Evolutionary conservation across 202 grass and related monocot species (phyloP).

Genomic region (Setaria viridis): DNA sequence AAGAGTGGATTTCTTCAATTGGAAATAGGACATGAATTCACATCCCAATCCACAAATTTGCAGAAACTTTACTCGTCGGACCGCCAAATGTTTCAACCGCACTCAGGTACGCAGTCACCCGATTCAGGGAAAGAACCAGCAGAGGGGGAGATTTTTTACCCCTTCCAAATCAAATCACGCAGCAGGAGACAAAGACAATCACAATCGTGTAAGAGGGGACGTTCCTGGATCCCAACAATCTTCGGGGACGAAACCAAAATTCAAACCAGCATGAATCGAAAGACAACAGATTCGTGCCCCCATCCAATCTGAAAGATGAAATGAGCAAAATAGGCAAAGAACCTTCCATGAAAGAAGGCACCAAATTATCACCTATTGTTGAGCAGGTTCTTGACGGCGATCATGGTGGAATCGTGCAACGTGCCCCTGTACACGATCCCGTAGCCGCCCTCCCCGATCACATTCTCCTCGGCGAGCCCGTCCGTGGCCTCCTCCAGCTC

Average conservation of each 20-base stretch:
- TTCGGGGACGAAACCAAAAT: not conserved
- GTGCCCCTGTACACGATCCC: conserved; percentile 85
- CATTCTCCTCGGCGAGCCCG: conserved; percentile 83
- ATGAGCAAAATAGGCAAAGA: not conserved
- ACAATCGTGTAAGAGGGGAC: not conserved
- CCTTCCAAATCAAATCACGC: not conserved
- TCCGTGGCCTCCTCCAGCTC: conserved; percentile 88
- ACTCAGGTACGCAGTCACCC: not conserved
- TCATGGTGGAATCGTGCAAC: conserved; percentile 59
- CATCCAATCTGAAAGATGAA: conserved; percentile 21
- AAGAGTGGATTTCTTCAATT: conserved; percentile 1
- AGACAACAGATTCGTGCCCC: not conserved
- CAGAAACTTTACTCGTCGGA: not conserved
- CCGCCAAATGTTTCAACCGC: too few species aligned
- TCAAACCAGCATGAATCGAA: conserved; percentile 13
- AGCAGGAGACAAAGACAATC: not conserved
- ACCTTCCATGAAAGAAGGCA: not conserved
- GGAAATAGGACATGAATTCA: conserved; percentile 4
- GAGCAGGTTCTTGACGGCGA: conserved; percentile 91
- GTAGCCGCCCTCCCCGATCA: conserved; percentile 89
- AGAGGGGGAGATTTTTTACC: not conserved
- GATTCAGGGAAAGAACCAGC: not conserved
- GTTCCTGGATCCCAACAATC: not conserved
- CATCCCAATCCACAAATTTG: not conserved
- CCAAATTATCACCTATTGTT: conserved; percentile 70